Evolutionary conservation across 371 early-diverging fungal species (phyloP), one percentile per base, ranked within the genome.

Genomic region (Polyrhizophydium stewartii): DNA sequence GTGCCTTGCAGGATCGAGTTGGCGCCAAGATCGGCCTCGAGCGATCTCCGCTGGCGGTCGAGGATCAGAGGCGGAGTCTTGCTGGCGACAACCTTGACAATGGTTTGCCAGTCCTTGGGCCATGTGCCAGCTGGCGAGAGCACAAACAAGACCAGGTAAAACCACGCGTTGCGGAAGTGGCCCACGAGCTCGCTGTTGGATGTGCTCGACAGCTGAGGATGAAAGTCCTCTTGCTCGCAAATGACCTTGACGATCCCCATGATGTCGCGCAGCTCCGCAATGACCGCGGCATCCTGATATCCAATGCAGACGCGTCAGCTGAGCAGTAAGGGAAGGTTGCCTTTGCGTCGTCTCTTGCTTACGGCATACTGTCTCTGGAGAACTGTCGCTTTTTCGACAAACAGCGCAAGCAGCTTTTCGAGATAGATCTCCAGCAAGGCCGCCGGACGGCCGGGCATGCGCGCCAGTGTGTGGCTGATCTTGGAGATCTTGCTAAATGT

Each of bases 1-100:
- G 82, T 86, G 49, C 85, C 81, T 45, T 88, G 81, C 21, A 93
- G 71, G 10, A 94, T 86, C 12, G 94, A 91, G 68, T 92, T 92
- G 63, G 89, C 87, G 61, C 90, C 89, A 21, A 97, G 74, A 64
- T 95, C 94, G n/a, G 87, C 90, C 60, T 93, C 93, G 35, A 97
- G 64, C 24, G 87, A 85, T 0, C 86, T 79, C 40, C 85, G 80
- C 35, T 72, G 64, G 49, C 83, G 25, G 33, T 59, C 86, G 32
- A 88, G 85, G 6, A 92, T 84, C 50, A 97, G 78, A 0, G 90
- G 78, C 0, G 97, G 97, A 0, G 96, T 90, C 58, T 90, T 92
- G 61, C 79, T 76, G 3, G 96, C 94, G 66, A 97, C 86, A 0
- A 78, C 62, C 0, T 81, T 55, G 71, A 93, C 77, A 0, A 85